These are phyloP conservation scores for Citrullus mucosospermus DNA, from an alignment of 306 rosid species.

Conservation along the genomic window DNA sequence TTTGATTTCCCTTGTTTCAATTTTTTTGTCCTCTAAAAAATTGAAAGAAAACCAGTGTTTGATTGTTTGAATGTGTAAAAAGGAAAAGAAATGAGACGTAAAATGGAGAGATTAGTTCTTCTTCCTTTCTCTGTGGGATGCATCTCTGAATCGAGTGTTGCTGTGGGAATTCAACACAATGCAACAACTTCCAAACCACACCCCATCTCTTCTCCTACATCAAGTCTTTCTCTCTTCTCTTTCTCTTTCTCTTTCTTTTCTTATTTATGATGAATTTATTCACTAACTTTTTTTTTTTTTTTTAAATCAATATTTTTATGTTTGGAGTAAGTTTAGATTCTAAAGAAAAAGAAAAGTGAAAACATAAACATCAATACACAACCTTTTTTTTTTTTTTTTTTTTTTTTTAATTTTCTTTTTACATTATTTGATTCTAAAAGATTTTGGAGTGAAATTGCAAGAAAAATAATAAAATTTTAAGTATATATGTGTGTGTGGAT, in stretches of 20 bases:
- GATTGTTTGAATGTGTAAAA: neutral
- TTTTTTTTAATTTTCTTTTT: no score
- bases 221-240: conserved; percentile 21
- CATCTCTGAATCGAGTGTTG: conserved; percentile 76
- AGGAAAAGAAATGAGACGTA: conserved; percentile 27
- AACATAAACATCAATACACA: no score
- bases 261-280: no score
- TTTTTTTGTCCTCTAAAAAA: neutral
- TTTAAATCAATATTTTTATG: no score
- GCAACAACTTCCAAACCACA: conserved; percentile 37
- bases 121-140: conserved; percentile 91
- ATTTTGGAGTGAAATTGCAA: neutral
- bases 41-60: neutral
- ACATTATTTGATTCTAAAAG: neutral
- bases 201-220: conserved; percentile 24
- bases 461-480: neutral
- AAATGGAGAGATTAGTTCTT: conserved; percentile 84
- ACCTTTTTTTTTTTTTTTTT: no score
- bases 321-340: no score
- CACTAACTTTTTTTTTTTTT: no score
- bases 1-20: neutral
- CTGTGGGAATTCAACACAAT: conserved; percentile 47
- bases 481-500: neutral
- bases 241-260: conserved; percentile 9
- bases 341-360: no score